phyloP scores from a whole-genome alignment of 2,329 filamentous ascomycete genomes.

The Tolypocladium pustulatum region DNA sequence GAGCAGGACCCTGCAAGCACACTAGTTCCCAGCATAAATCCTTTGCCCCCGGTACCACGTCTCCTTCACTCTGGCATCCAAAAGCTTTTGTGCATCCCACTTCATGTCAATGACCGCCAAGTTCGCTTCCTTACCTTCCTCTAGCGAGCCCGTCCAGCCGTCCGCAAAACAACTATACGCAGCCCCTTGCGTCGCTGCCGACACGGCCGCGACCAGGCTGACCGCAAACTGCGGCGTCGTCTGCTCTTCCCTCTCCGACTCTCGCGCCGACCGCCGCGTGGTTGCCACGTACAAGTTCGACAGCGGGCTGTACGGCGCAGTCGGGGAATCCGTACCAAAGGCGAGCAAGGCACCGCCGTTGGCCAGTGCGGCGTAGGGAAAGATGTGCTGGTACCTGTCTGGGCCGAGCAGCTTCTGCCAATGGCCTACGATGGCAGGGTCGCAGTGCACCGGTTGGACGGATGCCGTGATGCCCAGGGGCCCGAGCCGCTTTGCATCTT shows the following conservation, averaged over 20 bases:
- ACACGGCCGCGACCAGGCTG: background rate
- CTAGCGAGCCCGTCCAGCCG: background rate
- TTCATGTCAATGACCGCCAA: background rate
- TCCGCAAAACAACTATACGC: background rate
- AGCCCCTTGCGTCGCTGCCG: background rate
- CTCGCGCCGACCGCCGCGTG: background rate
- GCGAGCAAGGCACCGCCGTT: background rate
- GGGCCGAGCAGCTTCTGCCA: background rate
- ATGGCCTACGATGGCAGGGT: background rate
- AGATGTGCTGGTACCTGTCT: background rate
- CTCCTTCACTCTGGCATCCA: background rate
- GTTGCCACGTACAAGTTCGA: background rate
- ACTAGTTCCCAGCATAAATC: background rate
- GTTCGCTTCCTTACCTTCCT: background rate
- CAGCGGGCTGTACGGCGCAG: background rate
- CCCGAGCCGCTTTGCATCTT: slow-evolving; percentile 45
- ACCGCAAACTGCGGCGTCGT: background rate
- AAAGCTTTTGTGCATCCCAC: background rate
- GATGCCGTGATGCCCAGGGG: slow-evolving; percentile 46
- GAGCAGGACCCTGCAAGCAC: background rate
- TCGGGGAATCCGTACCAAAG: background rate
- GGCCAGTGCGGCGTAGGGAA: background rate
- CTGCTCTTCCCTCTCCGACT: background rate
- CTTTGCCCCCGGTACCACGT: background rate
- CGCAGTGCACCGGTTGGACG: slow-evolving; percentile 40